Evolutionary conservation across 106 monocot species (phyloP).

Genomic region (Cymbidium sinense): DNA sequence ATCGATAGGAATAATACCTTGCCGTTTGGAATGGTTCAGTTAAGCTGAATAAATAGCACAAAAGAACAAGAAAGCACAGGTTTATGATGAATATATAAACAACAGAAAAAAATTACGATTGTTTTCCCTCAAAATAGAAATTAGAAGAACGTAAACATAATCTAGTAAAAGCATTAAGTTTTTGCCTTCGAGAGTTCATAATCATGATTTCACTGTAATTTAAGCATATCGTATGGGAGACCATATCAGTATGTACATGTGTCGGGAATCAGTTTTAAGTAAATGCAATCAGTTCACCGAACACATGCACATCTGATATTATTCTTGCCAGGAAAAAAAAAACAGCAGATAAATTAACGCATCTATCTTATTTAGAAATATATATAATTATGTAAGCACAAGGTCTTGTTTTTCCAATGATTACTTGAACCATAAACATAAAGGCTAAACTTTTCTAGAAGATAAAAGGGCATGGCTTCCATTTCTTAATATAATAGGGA

Average conservation of each 20-base stretch:
- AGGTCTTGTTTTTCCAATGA: no score
- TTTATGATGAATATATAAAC: not conserved
- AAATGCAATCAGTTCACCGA: not conserved
- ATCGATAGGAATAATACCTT: not conserved
- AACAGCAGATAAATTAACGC: not conserved
- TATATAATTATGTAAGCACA: not conserved
- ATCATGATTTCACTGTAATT: not conserved
- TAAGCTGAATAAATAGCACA: slow-evolving; percentile 2
- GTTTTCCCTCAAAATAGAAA: not conserved
- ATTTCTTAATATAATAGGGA: no score
- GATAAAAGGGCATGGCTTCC: no score
- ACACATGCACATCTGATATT: not conserved
- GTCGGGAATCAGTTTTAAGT: not conserved
- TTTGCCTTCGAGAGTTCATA: not conserved
- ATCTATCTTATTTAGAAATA: not conserved
- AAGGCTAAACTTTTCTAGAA: no score
- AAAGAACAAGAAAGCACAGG: not conserved
- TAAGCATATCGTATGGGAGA: not conserved
- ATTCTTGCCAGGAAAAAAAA: not conserved
- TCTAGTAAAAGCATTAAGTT: not conserved
- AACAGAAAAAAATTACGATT: not conserved
- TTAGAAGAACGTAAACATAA: not conserved
- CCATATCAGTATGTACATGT: not conserved
- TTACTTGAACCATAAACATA: no score
- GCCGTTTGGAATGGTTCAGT: not conserved